Evolutionary conservation across 2,329 filamentous ascomycete species (phyloP).

Genomic region (Cordyceps farinosa): DNA sequence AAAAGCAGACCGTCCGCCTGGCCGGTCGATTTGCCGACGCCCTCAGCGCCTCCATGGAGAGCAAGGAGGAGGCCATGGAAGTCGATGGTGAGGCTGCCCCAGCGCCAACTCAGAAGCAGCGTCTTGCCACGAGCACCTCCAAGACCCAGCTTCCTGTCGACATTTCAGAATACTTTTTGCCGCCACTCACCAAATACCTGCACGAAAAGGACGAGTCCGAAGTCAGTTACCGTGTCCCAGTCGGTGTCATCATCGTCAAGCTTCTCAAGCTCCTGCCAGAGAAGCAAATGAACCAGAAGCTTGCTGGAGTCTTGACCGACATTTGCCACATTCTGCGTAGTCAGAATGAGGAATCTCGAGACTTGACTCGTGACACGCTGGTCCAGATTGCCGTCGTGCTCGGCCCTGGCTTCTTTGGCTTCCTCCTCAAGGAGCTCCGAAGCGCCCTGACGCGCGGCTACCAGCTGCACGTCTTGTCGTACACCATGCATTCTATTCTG

Average conservation of each 20-base stretch:
- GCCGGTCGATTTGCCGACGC: constrained; percentile 79
- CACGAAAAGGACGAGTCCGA: constrained; percentile 94
- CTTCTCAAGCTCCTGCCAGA: constrained; percentile 76
- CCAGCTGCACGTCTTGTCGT: constrained; percentile 92
- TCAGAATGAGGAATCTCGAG: constrained; percentile 80
- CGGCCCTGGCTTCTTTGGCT: constrained; percentile 79
- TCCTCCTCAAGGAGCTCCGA: constrained; percentile 87
- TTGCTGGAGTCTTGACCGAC: constrained; percentile 84
- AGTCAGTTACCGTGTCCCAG: constrained; percentile 86
- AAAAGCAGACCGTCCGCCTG: constrained; percentile 81
- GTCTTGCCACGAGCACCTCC: constrained; percentile 64
- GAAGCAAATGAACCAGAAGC: constrained; percentile 65
- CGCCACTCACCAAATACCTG: constrained; percentile 76
- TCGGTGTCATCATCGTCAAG: constrained; percentile 85
- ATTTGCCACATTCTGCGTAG: constrained; percentile 91
- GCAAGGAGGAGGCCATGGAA: constrained; percentile 40
- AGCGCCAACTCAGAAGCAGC: constrained; percentile 22
- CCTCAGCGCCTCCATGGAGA: constrained; percentile 51
- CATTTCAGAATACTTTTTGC: constrained; percentile 70
- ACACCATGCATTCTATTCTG: constrained; percentile 88
- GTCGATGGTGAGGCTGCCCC: constrained; percentile 33
- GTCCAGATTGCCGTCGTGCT: constrained; percentile 77
- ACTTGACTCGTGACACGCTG: constrained; percentile 85
- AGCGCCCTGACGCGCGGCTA: constrained; percentile 81
- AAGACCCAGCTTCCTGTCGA: constrained; percentile 67